Conservation (phyloP, 768 basidiomycete species). For the Termitomyces sp. region DNA sequence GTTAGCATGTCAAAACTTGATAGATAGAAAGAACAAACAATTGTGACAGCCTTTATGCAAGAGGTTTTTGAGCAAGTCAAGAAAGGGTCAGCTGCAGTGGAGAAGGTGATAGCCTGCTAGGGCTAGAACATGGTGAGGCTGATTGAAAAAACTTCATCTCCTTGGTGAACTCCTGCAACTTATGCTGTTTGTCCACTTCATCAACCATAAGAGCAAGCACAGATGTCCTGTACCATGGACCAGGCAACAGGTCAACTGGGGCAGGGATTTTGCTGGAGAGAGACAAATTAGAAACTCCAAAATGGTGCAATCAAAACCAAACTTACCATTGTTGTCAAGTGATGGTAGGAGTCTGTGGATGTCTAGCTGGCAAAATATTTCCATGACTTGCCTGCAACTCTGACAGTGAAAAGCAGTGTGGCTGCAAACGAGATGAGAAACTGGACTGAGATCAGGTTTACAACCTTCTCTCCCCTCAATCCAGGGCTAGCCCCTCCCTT, state of each 20-base stretch:
- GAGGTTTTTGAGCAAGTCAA: too few species aligned
- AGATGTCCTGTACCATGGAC: conserved; percentile 15
- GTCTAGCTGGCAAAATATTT: too few species aligned
- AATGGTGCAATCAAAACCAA: conserved; percentile 9
- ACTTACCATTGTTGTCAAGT: conserved; percentile 20
- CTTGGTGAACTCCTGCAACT: conserved; percentile 34
- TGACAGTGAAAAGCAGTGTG: too few species aligned
- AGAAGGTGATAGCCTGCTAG: conserved; percentile 8
- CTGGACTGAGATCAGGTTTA: too few species aligned
- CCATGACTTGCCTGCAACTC: too few species aligned
- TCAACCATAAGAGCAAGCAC: conserved; percentile 51
- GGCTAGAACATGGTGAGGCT: conserved; percentile 11
- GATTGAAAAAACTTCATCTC: conserved; percentile 15
- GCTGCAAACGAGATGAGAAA: too few species aligned
- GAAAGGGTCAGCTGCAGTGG: not conserved
- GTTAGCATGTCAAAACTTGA: too few species aligned
- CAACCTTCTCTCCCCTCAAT: too few species aligned
- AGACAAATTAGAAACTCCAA: conserved; percentile 21
- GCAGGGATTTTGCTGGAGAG: conserved; percentile 6
- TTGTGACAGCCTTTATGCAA: not conserved
- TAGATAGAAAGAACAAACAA: too few species aligned
- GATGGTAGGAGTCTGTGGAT: too few species aligned
- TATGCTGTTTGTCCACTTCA: conserved; percentile 58
- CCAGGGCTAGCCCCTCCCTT: too few species aligned
- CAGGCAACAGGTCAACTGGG: conserved; percentile 7